phyloP scores from a whole-genome alignment of 306 rosid species.

The Leucaena leucocephala region DNA sequence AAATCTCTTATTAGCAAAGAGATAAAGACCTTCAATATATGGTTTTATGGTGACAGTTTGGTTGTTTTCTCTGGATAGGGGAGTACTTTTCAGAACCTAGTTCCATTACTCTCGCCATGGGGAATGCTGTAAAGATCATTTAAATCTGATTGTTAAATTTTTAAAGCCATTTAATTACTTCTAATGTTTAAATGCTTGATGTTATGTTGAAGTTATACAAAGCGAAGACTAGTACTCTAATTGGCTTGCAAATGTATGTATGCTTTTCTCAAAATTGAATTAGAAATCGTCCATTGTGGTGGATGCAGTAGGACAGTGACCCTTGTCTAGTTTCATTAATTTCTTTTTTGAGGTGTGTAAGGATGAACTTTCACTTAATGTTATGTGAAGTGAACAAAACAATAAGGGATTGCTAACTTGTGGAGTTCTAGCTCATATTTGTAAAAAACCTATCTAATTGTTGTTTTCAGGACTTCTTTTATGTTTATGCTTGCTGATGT shows the following conservation, averaged over 20 bases:
- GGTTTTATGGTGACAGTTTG: not conserved
- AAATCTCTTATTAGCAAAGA: not conserved
- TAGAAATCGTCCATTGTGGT: not conserved
- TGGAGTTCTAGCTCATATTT: not conserved
- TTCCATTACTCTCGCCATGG: not conserved
- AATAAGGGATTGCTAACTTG: not conserved
- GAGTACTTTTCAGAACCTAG: not conserved
- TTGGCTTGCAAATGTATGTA: too few relatives aligned
- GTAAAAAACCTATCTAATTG: not conserved
- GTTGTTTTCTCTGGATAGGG: not conserved
- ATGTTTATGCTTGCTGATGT: not conserved
- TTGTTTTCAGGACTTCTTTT: not conserved
- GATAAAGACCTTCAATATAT: not conserved
- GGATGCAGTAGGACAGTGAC: not conserved
- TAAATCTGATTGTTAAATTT: not conserved
- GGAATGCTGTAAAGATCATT: not conserved
- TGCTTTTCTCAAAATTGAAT: too few relatives aligned
- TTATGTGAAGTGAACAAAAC: not conserved
- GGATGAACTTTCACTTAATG: not conserved
- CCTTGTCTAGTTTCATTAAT: too few relatives aligned
- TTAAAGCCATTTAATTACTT: not conserved
- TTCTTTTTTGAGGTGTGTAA: not conserved
- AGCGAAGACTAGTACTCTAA: not conserved
- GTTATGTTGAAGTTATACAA: not conserved
- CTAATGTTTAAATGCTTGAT: not conserved